Evolutionary conservation across 106 monocot genomes (phyloP).

Genomic region (Platanthera zijinensis): DNA sequence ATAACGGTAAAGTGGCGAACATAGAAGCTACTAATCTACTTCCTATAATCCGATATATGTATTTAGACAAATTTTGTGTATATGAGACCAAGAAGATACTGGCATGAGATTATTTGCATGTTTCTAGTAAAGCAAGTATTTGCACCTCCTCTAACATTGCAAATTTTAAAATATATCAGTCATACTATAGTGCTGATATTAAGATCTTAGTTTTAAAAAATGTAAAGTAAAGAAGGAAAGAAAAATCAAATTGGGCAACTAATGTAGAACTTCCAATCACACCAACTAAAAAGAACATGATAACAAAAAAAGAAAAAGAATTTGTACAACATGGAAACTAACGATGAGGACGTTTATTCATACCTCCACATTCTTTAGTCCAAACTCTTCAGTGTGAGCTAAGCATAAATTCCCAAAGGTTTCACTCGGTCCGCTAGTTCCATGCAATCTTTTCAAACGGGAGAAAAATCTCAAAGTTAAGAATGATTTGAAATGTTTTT

Average conservation of each 20-base stretch:
- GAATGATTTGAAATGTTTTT: not conserved
- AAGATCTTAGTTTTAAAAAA: too few species aligned
- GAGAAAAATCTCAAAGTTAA: slow-evolving; percentile 5
- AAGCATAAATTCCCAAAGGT: slow-evolving; percentile 91
- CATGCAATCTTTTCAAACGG: slow-evolving; percentile 52
- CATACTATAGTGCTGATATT: too few species aligned
- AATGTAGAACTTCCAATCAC: not conserved
- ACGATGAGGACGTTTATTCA: not conserved
- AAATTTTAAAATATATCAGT: too few species aligned
- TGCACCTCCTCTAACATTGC: too few species aligned
- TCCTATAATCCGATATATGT: too few species aligned
- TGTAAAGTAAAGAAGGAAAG: not conserved
- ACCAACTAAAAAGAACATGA: not conserved
- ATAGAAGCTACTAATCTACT: too few species aligned
- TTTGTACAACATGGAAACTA: not conserved
- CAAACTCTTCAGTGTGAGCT: slow-evolving; percentile 80
- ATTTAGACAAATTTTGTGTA: too few species aligned
- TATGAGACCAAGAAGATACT: too few species aligned
- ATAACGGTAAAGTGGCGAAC: too few species aligned
- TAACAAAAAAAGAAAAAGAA: not conserved
- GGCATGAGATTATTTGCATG: too few species aligned
- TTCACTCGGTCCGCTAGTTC: slow-evolving; percentile 75
- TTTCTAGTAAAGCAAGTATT: too few species aligned
- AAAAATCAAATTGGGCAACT: not conserved
- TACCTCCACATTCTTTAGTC: slow-evolving; percentile 98